Evolutionary conservation across 176 grass and related monocot genomes (phyloP).

Genomic region (Triticum monococcum): DNA sequence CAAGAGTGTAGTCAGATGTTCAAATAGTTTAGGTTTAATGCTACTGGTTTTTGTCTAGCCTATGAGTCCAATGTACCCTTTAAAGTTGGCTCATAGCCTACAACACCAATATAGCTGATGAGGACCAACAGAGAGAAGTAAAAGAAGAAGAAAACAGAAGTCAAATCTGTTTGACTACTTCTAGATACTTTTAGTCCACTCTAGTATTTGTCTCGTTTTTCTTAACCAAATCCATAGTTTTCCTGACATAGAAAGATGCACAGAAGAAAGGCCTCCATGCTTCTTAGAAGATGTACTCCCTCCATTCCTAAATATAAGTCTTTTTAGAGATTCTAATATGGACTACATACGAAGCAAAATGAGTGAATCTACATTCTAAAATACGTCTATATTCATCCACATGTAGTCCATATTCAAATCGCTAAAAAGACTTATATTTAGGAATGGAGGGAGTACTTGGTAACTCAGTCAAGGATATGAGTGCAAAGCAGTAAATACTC

Average conservation of each 20-base stretch:
- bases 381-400: no score
- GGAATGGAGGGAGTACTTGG: background rate
- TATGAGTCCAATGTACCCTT: background rate
- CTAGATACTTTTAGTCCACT: no score
- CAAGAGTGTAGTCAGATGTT: background rate
- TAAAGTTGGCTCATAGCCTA: background rate
- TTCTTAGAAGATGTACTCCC: background rate
- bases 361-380: no score
- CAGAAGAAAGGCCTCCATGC: background rate
- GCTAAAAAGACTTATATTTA: no score
- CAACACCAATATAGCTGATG: background rate
- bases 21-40: background rate
- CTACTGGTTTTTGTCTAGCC: background rate
- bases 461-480: background rate
- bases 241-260: slow-evolving; percentile 11
- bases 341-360: no score
- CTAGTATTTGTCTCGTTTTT: no score
- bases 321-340: no score
- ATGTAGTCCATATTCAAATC: no score
- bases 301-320: no score
- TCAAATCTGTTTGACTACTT: no score
- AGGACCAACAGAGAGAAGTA: background rate
- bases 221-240: background rate
- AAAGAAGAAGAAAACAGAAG: no score
- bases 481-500: slow-evolving; percentile 11